Evolutionary conservation across 441 rosid genomes (phyloP).

Genomic region (Erodium texanum): DNA sequence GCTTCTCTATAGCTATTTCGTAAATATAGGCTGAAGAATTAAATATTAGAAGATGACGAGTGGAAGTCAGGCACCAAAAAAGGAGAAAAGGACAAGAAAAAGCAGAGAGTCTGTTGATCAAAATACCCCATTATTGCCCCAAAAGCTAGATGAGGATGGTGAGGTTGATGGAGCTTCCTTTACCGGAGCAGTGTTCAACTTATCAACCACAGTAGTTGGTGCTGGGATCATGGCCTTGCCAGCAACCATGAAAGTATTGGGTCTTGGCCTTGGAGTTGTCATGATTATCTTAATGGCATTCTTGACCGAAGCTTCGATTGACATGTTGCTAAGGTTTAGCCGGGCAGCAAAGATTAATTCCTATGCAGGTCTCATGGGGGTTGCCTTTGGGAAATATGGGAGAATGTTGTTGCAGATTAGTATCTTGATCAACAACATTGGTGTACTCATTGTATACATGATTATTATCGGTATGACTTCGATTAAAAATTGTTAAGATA

Average conservation of each 20-base stretch:
- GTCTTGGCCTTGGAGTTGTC: slow-evolving; percentile 64
- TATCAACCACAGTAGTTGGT: slow-evolving; percentile 82
- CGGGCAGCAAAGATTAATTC: slow-evolving; percentile 57
- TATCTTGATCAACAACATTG: slow-evolving; percentile 73
- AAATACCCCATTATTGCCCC: slow-evolving; percentile 64
- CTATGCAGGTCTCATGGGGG: slow-evolving; percentile 89
- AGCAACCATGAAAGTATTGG: slow-evolving; percentile 85
- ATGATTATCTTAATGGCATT: slow-evolving; percentile 88
- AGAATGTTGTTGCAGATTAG: slow-evolving; percentile 60
- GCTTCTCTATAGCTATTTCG: background rate
- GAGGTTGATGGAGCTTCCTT: slow-evolving; percentile 95
- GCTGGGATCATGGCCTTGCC: slow-evolving; percentile 99
- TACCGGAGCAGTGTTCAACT: slow-evolving; percentile 86
- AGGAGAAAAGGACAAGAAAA: slow-evolving; percentile 39
- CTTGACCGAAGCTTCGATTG: slow-evolving; percentile 80
- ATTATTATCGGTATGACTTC: slow-evolving; percentile 70
- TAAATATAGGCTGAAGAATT: background rate
- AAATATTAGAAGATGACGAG: slow-evolving; percentile 50
- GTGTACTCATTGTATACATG: slow-evolving; percentile 96
- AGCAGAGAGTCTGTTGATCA: slow-evolving; percentile 38
- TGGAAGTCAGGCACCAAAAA: slow-evolving; percentile 40
- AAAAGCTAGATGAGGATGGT: slow-evolving; percentile 41
- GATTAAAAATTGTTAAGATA: slow-evolving; percentile 1
- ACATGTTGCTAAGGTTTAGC: slow-evolving; percentile 81
- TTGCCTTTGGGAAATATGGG: slow-evolving; percentile 78